Base-by-base conservation (phyloP, 257 asterid species). In the Paulownia fortunei region DNA sequence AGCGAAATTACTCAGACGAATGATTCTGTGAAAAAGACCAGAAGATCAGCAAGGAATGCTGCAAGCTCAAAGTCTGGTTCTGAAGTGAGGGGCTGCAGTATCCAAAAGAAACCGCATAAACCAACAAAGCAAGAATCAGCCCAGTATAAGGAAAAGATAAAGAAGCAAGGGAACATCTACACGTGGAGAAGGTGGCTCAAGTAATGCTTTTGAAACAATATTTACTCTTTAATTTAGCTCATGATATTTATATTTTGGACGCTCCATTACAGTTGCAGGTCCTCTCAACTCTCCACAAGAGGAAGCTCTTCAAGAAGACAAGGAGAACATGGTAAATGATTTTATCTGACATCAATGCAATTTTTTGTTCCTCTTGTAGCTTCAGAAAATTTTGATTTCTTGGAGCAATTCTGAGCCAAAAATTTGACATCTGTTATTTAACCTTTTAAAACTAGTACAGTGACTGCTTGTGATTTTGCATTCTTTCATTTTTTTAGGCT, bases 271-370 rank as follows among this genome's bases (percentile, higher is more conserved):
- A 59, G 42, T 41, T 75, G 37, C 82, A 89, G 97, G 82, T 58
- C 72, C 76, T 32, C 59, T 76, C 59, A 61, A 77, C 21, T 55
- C 87, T 59, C 69, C 84, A 11, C 76, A 83, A 16, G 82, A 83
- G 64, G 82, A 81, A 62, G 63, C 74, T 67, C 87, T 72, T 70
- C 80, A 83, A 80, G 96, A 87, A 34, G 83, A 91, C 82, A 89
- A 91, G 77, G 96, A 91, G 79, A 91, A 91, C 78, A 34, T 85
- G 91, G 96, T 91, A 77, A 47, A 51, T 2, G 11, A 23, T 4
- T 39, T 3, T 16, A 24, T 34, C 37, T 34, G 2, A 34, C 37
- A 34, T 34, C 37, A 5, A 34, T 5, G 2, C 3, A 2, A 34
- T 2, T 34, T 34, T 34, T 34, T 34, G 5, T 34, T 34, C 5